A percentile compares a stretch with the other conserved stretches of the same genome.
Conservation (phyloP, 2,329 filamentous ascomycete genomes). For the Pleoardoris graminearum region DNA sequence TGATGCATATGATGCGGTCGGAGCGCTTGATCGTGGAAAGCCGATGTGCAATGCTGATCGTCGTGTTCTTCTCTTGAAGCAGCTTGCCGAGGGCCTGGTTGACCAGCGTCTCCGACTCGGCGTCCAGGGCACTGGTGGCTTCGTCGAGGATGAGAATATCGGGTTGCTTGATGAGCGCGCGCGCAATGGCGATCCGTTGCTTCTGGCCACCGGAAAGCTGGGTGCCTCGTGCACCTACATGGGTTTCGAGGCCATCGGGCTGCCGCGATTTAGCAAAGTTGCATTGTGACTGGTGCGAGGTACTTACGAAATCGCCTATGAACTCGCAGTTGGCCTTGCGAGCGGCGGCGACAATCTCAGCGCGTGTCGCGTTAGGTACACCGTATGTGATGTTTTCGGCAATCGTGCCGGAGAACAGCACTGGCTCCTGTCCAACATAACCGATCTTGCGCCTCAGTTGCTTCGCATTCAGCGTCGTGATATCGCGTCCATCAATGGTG, state of each 20-base stretch:
- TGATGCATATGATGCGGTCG: conserved; percentile 91
- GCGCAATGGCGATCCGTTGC: conserved; percentile 94
- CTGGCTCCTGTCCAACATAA: conserved; percentile 93
- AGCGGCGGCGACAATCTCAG: conserved; percentile 84
- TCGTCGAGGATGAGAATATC: conserved; percentile 97
- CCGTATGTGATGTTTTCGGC: conserved; percentile 93
- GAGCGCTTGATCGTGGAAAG: conserved; percentile 95
- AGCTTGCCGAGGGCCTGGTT: conserved; percentile 84
- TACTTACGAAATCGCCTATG: conserved; percentile 82
- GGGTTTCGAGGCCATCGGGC: conserved; percentile 92
- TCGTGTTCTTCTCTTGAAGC: conserved; percentile 86
- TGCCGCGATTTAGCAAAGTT: conserved; percentile 34
- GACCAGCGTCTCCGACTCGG: conserved; percentile 94
- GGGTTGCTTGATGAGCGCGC: conserved; percentile 90
- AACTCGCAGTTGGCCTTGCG: conserved; percentile 94
- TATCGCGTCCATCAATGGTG: conserved; percentile 80
- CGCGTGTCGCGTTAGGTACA: conserved; percentile 73
- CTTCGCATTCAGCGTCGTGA: conserved; percentile 87
- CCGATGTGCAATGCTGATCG: conserved; percentile 95
- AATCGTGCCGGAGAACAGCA: conserved; percentile 83
- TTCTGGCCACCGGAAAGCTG: conserved; percentile 96
- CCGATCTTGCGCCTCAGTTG: conserved; percentile 90
- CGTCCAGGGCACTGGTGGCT: conserved; percentile 90
- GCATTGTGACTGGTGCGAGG: background rate
- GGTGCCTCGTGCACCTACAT: conserved; percentile 87